phyloP scores from a whole-genome alignment of 176 grass and related monocot genomes.

The Zea mays region DNA sequence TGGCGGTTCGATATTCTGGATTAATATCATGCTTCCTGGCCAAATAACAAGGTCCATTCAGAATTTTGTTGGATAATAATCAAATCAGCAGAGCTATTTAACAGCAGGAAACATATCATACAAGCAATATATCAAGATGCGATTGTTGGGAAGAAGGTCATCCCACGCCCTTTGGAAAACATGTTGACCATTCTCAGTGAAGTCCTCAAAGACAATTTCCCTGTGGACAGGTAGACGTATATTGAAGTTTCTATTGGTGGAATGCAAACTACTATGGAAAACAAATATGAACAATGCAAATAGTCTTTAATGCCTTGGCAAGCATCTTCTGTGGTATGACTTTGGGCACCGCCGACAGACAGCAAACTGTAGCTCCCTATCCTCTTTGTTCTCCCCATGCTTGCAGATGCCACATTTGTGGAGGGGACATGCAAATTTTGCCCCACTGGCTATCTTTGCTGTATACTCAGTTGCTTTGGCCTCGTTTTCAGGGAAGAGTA shows the following conservation, averaged over 20 bases:
- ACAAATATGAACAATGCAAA: constrained; percentile 11
- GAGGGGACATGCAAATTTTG: constrained; percentile 61
- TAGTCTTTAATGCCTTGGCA: constrained; percentile 54
- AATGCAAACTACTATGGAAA: neutral
- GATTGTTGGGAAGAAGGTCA: constrained; percentile 61
- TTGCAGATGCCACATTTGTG: constrained; percentile 66
- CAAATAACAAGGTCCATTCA: constrained; percentile 33
- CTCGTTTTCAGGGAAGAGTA: constrained; percentile 53
- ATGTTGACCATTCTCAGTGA: constrained; percentile 48
- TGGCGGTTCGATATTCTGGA: constrained; percentile 43
- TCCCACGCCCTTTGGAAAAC: constrained; percentile 63
- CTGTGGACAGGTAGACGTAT: constrained; percentile 23
- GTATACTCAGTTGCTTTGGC: constrained; percentile 49
- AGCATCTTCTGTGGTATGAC: constrained; percentile 80
- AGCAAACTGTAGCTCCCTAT: constrained; percentile 56
- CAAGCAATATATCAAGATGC: constrained; percentile 77
- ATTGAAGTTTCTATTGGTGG: neutral
- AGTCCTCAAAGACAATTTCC: constrained; percentile 51
- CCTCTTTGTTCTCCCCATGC: constrained; percentile 60
- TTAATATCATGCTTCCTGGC: constrained; percentile 62
- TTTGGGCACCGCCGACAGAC: constrained; percentile 68
- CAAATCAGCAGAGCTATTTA: constrained; percentile 10
- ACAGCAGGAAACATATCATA: constrained; percentile 38
- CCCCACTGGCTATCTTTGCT: constrained; percentile 51
- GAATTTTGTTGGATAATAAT: neutral